A percentile compares a stretch with the other conserved stretches of the same genome.
Evolutionary conservation across 257 asterid species (phyloP).

Genomic region (Salvia splendens): DNA sequence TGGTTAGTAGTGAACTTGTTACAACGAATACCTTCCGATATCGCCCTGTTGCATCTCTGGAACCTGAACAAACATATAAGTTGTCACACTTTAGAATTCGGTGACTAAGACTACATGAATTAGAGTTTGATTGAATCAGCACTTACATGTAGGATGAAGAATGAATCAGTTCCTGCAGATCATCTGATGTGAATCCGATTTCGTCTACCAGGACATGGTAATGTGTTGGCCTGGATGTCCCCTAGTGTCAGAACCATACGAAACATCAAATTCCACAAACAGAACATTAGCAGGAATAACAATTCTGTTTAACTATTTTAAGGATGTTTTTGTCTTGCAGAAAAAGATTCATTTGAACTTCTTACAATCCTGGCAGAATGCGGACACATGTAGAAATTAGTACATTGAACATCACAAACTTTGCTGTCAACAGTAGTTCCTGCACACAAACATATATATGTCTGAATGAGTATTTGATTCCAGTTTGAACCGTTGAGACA

Average conservation of each 20-base stretch:
- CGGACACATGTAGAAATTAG: slow-evolving; percentile 40
- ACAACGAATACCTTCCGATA: slow-evolving; percentile 46
- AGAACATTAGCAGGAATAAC: not conserved
- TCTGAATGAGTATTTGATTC: not conserved
- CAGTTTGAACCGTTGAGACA: not conserved
- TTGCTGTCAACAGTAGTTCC: slow-evolving; percentile 39
- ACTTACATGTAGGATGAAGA: slow-evolving; percentile 44
- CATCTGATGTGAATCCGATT: slow-evolving; percentile 50
- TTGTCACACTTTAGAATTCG: not conserved
- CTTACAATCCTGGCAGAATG: slow-evolving; percentile 42
- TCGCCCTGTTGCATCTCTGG: slow-evolving; percentile 50
- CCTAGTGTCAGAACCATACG: slow-evolving; percentile 34
- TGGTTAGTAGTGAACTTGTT: not conserved
- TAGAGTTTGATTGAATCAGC: slow-evolving; percentile 12
- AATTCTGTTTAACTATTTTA: too few species aligned
- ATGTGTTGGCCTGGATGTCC: slow-evolving; percentile 53
- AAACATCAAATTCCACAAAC: slow-evolving; percentile 1
- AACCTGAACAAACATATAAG: slow-evolving; percentile 34
- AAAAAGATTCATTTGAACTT: not conserved
- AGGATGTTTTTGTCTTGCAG: too few species aligned
- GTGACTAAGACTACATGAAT: not conserved
- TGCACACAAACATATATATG: slow-evolving; percentile 6
- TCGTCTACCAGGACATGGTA: slow-evolving; percentile 52
- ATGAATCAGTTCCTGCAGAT: slow-evolving; percentile 50
- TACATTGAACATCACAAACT: slow-evolving; percentile 36